Conservation (phyloP, 1,139 yeast species). For the Pichia sp. region DNA sequence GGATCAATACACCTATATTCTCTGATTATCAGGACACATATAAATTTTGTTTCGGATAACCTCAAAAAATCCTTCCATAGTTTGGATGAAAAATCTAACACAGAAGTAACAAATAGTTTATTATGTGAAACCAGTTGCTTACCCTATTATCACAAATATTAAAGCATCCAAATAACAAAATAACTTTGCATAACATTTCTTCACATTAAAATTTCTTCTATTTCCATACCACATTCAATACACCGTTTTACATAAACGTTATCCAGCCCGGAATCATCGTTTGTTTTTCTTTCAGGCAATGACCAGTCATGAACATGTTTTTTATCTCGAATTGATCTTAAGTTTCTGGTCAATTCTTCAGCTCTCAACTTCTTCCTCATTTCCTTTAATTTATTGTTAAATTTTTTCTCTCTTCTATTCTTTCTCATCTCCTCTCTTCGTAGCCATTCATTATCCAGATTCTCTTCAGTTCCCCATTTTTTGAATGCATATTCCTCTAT, state of each 20-base stretch:
- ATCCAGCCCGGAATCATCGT: conserved; percentile 28
- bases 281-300: conserved; percentile 42
- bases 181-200: too few species aligned
- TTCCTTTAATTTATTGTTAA: conserved; percentile 65
- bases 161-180: too few species aligned
- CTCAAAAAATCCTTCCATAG: too few species aligned
- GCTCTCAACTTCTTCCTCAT: conserved; percentile 92
- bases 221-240: conserved; percentile 76
- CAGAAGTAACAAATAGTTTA: too few species aligned
- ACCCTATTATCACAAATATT: not conserved
- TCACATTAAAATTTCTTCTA: conserved; percentile 52
- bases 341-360: conserved; percentile 72
- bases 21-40: too few species aligned
- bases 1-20: too few species aligned
- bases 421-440: conserved; percentile 67
- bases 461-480: conserved; percentile 93
- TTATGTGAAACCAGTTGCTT: too few species aligned
- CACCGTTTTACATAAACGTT: conserved; percentile 57
- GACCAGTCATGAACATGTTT: conserved; percentile 81
- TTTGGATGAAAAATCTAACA: too few species aligned
- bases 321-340: conserved; percentile 39
- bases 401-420: conserved; percentile 71
- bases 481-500: conserved; percentile 88
- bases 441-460: conserved; percentile 88
- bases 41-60: too few species aligned